Evolutionary conservation across 805 yeast species (phyloP).

Genomic region (Yarrowia osloensis): DNA sequence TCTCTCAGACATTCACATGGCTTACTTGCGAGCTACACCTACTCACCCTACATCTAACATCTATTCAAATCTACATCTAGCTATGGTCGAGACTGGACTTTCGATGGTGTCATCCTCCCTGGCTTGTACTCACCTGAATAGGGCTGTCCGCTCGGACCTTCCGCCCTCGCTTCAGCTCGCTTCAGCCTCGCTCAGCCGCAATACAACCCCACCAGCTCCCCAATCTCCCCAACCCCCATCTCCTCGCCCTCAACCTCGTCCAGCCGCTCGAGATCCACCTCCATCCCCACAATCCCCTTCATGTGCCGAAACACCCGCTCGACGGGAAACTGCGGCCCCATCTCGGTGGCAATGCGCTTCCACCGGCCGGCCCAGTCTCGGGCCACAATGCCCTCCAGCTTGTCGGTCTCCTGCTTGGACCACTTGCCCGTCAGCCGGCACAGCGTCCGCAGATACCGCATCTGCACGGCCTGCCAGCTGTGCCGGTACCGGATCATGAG

Average conservation of each 20-base stretch:
- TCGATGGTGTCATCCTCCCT: too few relatives aligned
- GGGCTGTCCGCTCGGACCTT: too few relatives aligned
- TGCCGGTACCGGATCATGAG: slow-evolving; percentile 37
- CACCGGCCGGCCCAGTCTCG: slow-evolving; percentile 49
- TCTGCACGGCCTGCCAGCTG: slow-evolving; percentile 52
- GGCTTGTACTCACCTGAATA: too few relatives aligned
- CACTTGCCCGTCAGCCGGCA: slow-evolving; percentile 44
- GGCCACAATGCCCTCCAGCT: slow-evolving; percentile 41
- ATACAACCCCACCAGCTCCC: background rate
- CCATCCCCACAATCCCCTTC: slow-evolving; percentile 6
- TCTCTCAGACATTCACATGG: too few relatives aligned
- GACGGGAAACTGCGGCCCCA: slow-evolving; percentile 36
- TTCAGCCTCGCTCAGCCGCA: background rate
- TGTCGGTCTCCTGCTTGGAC: slow-evolving; percentile 44
- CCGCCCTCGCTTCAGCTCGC: too few relatives aligned
- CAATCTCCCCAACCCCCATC: background rate
- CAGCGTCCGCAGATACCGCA: slow-evolving; percentile 49
- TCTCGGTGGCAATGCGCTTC: slow-evolving; percentile 42
- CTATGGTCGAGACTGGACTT: too few relatives aligned
- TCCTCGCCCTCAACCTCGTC: background rate
- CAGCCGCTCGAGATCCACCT: background rate
- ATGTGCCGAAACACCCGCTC: slow-evolving; percentile 29
- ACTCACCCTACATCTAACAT: too few relatives aligned
- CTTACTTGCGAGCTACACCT: too few relatives aligned
- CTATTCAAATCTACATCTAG: too few relatives aligned